Conservation (phyloP, 768 basidiomycete species). For the Hericium alpestre region DNA sequence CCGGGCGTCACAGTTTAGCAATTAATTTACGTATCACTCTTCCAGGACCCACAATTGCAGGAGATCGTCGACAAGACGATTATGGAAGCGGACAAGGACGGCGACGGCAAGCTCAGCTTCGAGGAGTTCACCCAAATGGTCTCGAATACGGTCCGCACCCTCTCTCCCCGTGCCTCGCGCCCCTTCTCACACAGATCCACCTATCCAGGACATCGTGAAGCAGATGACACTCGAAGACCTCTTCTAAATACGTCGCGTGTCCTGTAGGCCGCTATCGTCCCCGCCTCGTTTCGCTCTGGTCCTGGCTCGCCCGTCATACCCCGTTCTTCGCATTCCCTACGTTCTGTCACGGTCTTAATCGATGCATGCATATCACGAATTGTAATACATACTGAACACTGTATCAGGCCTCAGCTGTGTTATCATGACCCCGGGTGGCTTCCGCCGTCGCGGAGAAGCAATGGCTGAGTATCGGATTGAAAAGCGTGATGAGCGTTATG, state of each 20-base stretch:
- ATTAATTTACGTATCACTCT: not conserved
- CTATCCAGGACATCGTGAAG: constrained; percentile 84
- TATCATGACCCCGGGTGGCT: too few relatives aligned
- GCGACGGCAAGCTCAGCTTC: constrained; percentile 93
- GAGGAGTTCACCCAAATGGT: constrained; percentile 97
- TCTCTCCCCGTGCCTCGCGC: not conserved
- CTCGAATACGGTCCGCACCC: constrained; percentile 71
- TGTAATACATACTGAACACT: constrained; percentile 4
- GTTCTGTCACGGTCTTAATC: not conserved
- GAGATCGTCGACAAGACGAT: constrained; percentile 99
- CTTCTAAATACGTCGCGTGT: constrained; percentile 36
- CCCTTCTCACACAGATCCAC: not conserved
- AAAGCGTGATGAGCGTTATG: too few relatives aligned
- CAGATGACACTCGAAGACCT: constrained; percentile 96
- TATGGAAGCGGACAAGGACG: constrained; percentile 98
- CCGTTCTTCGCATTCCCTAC: not conserved
- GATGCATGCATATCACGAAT: constrained; percentile 7
- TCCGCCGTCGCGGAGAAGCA: too few relatives aligned
- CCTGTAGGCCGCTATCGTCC: not conserved
- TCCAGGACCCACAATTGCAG: constrained; percentile 92
- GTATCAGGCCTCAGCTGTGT: not conserved
- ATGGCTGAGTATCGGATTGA: too few relatives aligned
- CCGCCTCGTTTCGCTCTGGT: not conserved
- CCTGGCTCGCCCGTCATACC: constrained; percentile 3
- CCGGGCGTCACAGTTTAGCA: not conserved